phyloP scores from a whole-genome alignment of 345 rosid genomes.

The Isatis tinctoria region DNA sequence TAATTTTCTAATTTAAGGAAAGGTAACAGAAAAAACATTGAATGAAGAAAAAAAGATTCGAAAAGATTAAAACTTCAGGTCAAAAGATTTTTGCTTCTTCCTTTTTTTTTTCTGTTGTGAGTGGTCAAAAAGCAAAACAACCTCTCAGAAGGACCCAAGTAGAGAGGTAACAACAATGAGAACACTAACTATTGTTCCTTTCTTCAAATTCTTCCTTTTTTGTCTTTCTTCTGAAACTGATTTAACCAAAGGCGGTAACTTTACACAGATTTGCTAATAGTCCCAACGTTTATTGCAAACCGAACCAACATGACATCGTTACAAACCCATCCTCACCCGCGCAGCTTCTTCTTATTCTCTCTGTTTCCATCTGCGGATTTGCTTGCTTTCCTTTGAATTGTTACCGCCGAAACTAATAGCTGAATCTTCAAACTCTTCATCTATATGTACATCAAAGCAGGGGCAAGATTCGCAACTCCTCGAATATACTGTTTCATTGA shows the following conservation, averaged over 20 bases:
- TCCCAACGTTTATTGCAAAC: conserved; percentile 17
- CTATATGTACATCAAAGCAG: conserved; percentile 26
- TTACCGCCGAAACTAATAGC: conserved; percentile 9
- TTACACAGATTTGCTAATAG: conserved; percentile 20
- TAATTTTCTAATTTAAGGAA: conserved; percentile 2
- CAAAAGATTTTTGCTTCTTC: conserved; percentile 20
- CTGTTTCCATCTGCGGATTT: conserved; percentile 5
- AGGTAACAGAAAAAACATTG: neutral
- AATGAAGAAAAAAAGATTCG: conserved; percentile 1
- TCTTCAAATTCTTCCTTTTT: conserved; percentile 18
- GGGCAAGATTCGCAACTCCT: conserved; percentile 21
- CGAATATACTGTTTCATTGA: conserved; percentile 5
- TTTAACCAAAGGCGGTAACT: conserved; percentile 16
- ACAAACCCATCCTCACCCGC: neutral
- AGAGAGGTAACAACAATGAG: neutral
- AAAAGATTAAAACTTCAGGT: conserved; percentile 18
- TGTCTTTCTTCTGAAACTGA: no score
- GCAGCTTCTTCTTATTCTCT: neutral
- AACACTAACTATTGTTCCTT: neutral
- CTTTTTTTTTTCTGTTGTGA: neutral
- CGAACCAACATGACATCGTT: conserved; percentile 5
- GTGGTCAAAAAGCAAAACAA: conserved; percentile 27
- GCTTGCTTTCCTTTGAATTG: neutral
- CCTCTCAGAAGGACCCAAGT: conserved; percentile 7
- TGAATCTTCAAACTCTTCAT: conserved; percentile 12